These are phyloP conservation scores for Acacia pycnantha DNA, from an alignment of 331 rosid species.

Conservation along the genomic window DNA sequence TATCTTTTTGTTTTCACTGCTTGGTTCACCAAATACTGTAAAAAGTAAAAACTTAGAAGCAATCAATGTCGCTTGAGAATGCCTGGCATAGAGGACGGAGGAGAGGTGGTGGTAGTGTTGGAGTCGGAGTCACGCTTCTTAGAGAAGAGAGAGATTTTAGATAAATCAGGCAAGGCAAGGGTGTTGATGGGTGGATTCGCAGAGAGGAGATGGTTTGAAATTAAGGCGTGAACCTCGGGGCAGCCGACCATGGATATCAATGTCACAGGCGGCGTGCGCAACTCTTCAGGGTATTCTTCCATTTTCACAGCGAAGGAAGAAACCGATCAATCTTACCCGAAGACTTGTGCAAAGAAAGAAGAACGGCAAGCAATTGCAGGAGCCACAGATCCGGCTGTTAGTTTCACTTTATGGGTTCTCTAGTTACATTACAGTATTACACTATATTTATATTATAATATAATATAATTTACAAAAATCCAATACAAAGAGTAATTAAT, in stretches of 20 bases:
- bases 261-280: conserved; percentile 87
- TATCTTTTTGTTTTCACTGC: no score
- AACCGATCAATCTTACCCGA: not conserved
- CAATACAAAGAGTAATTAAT: no score
- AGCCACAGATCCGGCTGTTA: not conserved
- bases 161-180: conserved; percentile 74
- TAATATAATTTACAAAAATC: no score
- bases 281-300: conserved; percentile 89
- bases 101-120: not conserved
- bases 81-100: conserved; percentile 30
- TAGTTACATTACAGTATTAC: not conserved
- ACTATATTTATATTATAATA: no score
- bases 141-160: conserved; percentile 63
- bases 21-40: no score
- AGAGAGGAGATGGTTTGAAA: conserved; percentile 62
- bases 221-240: conserved; percentile 60
- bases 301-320: conserved; percentile 21
- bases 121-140: conserved; percentile 34
- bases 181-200: conserved; percentile 88
- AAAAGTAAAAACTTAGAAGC: no score
- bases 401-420: not conserved
- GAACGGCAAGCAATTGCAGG: not conserved
- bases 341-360: not conserved
- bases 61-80: conserved; percentile 53
- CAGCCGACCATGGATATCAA: conserved; percentile 67